Evolutionary conservation across 148 eudicot genomes (phyloP).

Genomic region (Limonium bicolor): DNA sequence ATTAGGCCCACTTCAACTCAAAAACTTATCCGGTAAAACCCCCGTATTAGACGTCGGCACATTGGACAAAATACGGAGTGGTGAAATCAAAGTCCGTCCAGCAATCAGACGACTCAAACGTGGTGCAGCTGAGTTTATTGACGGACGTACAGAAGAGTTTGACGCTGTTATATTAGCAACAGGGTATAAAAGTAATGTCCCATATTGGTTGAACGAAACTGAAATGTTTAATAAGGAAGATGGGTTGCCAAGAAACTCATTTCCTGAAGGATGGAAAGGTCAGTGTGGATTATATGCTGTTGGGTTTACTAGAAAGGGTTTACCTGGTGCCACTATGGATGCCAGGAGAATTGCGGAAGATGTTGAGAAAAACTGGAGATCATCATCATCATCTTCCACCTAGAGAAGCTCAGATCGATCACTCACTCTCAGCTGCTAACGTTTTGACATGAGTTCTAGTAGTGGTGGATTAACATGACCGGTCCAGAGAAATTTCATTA

Average conservation of each 20-base stretch:
- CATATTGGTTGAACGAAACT: constrained; percentile 21
- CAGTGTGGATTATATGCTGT: constrained; percentile 50
- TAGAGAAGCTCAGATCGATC: too few relatives aligned
- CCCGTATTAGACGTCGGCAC: constrained; percentile 83
- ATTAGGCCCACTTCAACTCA: constrained; percentile 56
- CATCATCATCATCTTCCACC: too few relatives aligned
- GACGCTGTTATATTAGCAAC: constrained; percentile 36
- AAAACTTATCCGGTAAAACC: constrained; percentile 55
- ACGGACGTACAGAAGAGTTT: constrained; percentile 45
- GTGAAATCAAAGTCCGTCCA: constrained; percentile 61
- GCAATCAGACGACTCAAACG: constrained; percentile 22
- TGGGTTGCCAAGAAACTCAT: constrained; percentile 50
- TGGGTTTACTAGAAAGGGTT: constrained; percentile 73
- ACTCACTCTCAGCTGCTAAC: too few relatives aligned
- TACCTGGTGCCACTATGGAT: constrained; percentile 66
- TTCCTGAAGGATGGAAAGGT: constrained; percentile 82
- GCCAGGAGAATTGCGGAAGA: constrained; percentile 48
- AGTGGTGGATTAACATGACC: too few relatives aligned
- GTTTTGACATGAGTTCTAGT: too few relatives aligned
- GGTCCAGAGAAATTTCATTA: too few relatives aligned
- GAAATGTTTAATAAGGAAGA: constrained; percentile 54
- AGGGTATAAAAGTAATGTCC: constrained; percentile 10
- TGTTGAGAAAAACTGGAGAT: constrained; percentile 30
- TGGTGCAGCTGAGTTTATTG: constrained; percentile 38
- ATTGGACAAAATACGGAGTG: constrained; percentile 63